Evolutionary conservation across 2,329 filamentous ascomycete species (phyloP).

Genomic region (Penicillium verrucosum): DNA sequence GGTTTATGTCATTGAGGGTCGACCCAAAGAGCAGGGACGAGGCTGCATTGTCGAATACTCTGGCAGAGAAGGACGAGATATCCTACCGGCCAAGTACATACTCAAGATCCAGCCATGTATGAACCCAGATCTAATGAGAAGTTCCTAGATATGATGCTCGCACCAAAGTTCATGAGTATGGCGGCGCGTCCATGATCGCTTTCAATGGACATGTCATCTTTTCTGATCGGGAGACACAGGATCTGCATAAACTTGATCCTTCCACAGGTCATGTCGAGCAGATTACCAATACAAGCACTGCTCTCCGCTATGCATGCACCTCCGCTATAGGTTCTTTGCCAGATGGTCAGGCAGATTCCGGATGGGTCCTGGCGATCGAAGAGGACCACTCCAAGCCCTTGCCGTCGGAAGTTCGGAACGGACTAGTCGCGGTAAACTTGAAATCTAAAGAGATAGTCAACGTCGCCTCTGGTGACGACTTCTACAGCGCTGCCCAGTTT

Average conservation of each 20-base stretch:
- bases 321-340: constrained; percentile 38
- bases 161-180: constrained; percentile 52
- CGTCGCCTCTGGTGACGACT: constrained; percentile 47
- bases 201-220: constrained; percentile 45
- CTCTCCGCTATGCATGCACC: constrained; percentile 14
- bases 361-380: constrained; percentile 49
- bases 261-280: constrained; percentile 32
- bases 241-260: constrained; percentile 43
- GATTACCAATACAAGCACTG: constrained; percentile 23
- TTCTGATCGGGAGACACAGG: constrained; percentile 42
- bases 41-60: constrained; percentile 42
- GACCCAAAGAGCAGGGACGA: constrained; percentile 38
- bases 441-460: constrained; percentile 32
- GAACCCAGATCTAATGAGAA: not conserved
- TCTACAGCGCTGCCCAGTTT: constrained; percentile 50
- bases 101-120: constrained; percentile 36
- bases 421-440: constrained; percentile 24
- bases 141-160: constrained; percentile 41
- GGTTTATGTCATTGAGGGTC: constrained; percentile 32
- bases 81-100: constrained; percentile 24
- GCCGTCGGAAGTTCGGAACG: constrained; percentile 26
- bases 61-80: constrained; percentile 4
- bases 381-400: constrained; percentile 46
- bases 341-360: constrained; percentile 28
- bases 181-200: constrained; percentile 46